Evolutionary conservation across 2,329 filamentous ascomycete species (phyloP), one percentile per base, ranked within the genome.

Genomic region (Coniochaeta ligniaria): DNA sequence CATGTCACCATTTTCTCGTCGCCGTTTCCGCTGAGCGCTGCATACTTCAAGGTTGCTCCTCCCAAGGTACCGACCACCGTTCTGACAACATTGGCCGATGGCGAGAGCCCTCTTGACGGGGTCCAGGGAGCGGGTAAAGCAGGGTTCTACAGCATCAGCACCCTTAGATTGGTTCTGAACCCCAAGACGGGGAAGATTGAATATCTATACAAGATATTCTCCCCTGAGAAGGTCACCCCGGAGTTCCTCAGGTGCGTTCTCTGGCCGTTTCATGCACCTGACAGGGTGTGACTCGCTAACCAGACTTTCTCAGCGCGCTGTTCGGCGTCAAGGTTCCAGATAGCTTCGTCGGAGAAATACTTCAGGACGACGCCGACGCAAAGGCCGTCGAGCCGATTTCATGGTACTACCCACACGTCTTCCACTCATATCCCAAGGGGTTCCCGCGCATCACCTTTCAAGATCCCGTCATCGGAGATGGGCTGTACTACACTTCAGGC

Each of bases 1-100:
- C 89, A 98, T 69, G 94, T 97, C 59, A 98, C 94, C 0, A 83
- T 98, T 0, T 94, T 99, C 68, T 81, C 93, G 0, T 91, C 92
- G 0, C 86, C 91, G 0, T 84, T 87, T 66, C 80, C 76, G n/a
- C 81, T 96, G n/a, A 87, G 84, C 22, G 82, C 89, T 0, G 72
- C 72, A 2, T 92, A 86, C 70, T 98, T 98, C 78, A 84, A 85
- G 60, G 79, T 96, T 1, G 69, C 78, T 1, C 71, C 80, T 0
- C 80, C 75, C n/a, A 74, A 78, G 33, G 72, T 89, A 0, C 95
- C 95, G 0, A 85, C 85, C 62, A 86, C 84, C 22, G 83, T 99
- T 55, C 84, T 97, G 59, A 98, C 95, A 0, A 98, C 94, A 0
- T 82, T 97, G 0, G 84, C 83, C 2, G 74, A 80, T 2, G 79